A percentile compares a stretch with the other conserved stretches of the same genome.
Conservation (phyloP, 2,329 filamentous ascomycete species). For the Chalara sp. region DNA sequence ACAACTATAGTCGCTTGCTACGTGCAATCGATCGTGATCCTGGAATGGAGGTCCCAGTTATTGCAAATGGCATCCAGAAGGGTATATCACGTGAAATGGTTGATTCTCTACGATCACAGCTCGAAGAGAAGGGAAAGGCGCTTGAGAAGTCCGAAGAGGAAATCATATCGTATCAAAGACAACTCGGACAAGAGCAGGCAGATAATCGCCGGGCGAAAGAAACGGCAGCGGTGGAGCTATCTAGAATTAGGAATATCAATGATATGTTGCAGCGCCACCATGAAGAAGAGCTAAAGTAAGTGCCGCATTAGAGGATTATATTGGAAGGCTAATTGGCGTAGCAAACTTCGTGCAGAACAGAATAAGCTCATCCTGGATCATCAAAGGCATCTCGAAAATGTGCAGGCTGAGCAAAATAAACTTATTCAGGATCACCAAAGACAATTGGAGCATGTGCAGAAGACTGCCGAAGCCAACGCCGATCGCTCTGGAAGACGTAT, state of each 20-base stretch:
- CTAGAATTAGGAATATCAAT: conserved; percentile 44
- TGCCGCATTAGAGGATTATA: conserved; percentile 3
- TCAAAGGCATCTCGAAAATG: conserved; percentile 39
- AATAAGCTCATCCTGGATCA: conserved; percentile 19
- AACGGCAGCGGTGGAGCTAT: conserved; percentile 44
- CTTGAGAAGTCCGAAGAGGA: conserved; percentile 42
- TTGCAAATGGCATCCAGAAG: conserved; percentile 74
- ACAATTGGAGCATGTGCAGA: conserved; percentile 41
- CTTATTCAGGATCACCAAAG: conserved; percentile 29
- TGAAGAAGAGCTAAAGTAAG: conserved; percentile 55
- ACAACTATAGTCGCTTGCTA: conserved; percentile 82
- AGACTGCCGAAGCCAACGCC: conserved; percentile 40
- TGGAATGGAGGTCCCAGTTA: conserved; percentile 74
- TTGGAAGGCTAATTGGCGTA: conserved; percentile 15
- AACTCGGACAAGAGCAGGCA: conserved; percentile 64
- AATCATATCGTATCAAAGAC: conserved; percentile 40
- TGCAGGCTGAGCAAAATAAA: conserved; percentile 32
- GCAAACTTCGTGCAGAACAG: conserved; percentile 29
- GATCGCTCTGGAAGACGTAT: conserved; percentile 41
- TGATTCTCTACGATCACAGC: conserved; percentile 71
- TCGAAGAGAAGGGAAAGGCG: conserved; percentile 61
- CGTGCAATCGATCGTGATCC: conserved; percentile 88
- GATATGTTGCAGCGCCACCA: conserved; percentile 66
- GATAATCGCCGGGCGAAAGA: conserved; percentile 64
- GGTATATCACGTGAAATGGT: conserved; percentile 92